Conservation (phyloP, 345 rosid genomes). For the Arabidopsis arenosa region DNA sequence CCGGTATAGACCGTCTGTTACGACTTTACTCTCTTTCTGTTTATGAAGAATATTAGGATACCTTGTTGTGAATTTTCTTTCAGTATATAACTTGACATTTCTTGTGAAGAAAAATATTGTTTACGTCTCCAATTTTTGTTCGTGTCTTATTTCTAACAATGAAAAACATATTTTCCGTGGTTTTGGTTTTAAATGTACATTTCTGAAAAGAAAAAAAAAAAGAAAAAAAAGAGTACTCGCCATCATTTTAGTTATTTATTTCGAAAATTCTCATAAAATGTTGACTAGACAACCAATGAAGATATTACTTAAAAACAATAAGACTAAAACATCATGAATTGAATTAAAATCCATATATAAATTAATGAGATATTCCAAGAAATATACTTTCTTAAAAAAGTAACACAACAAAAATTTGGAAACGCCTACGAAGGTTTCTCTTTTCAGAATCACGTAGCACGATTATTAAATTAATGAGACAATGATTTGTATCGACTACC, state of each 20-base stretch:
- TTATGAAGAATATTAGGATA: neutral
- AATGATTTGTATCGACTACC: neutral
- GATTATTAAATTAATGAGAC: neutral
- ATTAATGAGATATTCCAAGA: neutral
- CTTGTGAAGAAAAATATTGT: neutral
- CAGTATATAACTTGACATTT: neutral
- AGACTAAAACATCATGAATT: neutral
- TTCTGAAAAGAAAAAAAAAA: neutral
- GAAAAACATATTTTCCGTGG: neutral
- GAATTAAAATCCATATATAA: neutral
- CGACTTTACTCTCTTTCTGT: neutral
- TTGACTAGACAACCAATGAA: neutral
- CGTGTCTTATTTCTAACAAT: neutral
- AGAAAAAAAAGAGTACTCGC: neutral
- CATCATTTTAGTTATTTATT: neutral
- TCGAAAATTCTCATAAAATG: neutral
- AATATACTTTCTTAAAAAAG: neutral
- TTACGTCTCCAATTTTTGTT: neutral
- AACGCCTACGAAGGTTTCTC: neutral
- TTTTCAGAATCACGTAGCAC: neutral
- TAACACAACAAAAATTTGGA: neutral
- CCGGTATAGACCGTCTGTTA: constrained; percentile 19
- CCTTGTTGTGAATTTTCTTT: neutral
- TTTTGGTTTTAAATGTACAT: neutral
- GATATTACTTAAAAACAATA: neutral